Evolutionary conservation across 1,284 basidiomycete species (phyloP).

Genomic region (Cryptococcus hybrid): DNA sequence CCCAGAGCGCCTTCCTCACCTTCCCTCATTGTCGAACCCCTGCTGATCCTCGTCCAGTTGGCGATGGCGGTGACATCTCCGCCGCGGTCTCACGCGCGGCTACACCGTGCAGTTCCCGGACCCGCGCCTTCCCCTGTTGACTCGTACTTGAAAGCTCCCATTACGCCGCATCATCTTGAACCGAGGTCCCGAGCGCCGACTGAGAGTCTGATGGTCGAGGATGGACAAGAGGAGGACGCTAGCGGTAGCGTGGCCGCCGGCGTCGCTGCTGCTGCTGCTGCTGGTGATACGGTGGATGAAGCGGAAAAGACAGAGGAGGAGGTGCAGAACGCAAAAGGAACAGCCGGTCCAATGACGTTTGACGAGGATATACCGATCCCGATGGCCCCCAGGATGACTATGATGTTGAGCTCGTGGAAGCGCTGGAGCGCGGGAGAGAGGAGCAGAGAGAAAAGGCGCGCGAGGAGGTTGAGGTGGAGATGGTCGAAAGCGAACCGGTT

Average conservation of each 20-base stretch:
- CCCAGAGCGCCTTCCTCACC: constrained; percentile 2
- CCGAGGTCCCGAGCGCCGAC: not conserved
- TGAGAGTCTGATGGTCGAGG: not conserved
- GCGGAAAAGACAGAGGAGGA: no score
- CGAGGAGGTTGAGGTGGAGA: not conserved
- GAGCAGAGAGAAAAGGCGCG: constrained; percentile 1
- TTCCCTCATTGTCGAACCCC: constrained; percentile 18
- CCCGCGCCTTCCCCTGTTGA: constrained; percentile 9
- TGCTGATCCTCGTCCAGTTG: constrained; percentile 2
- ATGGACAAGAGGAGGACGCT: not conserved
- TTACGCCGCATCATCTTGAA: constrained; percentile 13
- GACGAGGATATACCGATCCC: constrained; percentile 3
- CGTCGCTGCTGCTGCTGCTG: no score
- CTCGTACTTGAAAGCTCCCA: constrained; percentile 8
- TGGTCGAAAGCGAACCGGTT: not conserved
- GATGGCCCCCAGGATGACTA: not conserved
- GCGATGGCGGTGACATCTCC: constrained; percentile 4
- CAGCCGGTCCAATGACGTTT: no score
- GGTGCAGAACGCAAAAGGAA: no score
- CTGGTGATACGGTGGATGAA: no score
- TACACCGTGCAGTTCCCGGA: constrained; percentile 15
- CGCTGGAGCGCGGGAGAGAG: not conserved
- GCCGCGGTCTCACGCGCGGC: constrained; percentile 4
- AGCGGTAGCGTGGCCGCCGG: not conserved
- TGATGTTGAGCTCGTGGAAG: not conserved